Base-by-base conservation (phyloP, 2,329 filamentous ascomycete genomes). In the Aspergillus pseudonomiae region DNA sequence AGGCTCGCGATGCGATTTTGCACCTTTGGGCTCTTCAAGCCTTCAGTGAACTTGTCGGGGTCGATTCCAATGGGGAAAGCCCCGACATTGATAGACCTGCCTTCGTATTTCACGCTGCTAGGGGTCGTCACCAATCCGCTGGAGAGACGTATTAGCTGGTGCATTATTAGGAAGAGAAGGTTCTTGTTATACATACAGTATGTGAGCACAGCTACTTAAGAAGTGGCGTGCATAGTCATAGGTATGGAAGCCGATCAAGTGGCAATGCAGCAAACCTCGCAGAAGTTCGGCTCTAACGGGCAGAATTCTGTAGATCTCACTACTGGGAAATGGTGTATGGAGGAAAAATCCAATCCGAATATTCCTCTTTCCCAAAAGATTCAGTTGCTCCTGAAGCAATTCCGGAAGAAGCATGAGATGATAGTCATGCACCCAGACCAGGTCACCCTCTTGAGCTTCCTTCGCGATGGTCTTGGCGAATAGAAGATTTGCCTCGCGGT, bases 311-410 rank as follows among this genome's bases (percentile, higher is more conserved):
- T 97, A 97, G 74, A 97, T 96, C 80, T 97, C 94, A 71, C 91
- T 94, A 76, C 91, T 95, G 9, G 94, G 94, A 79, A 97, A 97
- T 1, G 94, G 94, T 0, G 94, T 97, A 79, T 97, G 94, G 32
- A 97, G 83, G 84, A 97, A 97, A 84, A 97, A 97, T 70, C 94
- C 94, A 71, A 97, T 93, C 83, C 96, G 96, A 79, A 97, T 89
- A 70, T 96, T 94, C 81, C 93, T 92, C 80, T 90, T 92, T 63
- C 84, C 85, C 67, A 55, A 16, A 6, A 87, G 79, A 64, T 90
- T 90, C 62, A 96, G 88, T 78, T 94, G 91, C 73, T 96, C 91
- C 65, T 94, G 91, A 63, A 97, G 85, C 92, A 97, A 95, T 74
- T 93, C 88, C 41, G 94, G 94, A 34, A 97, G 85, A 30, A 97